phyloP scores from a whole-genome alignment of 1,139 yeast species.

The Protomyces lactucae-debilis region DNA sequence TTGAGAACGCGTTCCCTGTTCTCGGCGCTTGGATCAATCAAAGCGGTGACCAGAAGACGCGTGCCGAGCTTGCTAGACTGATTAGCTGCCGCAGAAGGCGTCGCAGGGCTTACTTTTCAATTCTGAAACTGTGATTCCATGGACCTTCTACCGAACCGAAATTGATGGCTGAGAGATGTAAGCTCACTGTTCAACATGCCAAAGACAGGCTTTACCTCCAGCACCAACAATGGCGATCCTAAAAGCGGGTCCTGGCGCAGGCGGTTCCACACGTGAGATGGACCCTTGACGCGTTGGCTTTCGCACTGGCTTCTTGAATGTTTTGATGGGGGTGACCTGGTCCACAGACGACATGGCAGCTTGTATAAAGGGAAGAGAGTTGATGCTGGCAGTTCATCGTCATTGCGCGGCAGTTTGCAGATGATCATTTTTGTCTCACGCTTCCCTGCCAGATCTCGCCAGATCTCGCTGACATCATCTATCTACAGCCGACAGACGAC shows the following conservation, averaged over 20 bases:
- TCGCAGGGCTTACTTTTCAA: constrained; percentile 19
- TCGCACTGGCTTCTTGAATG: constrained; percentile 23
- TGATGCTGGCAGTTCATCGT: too few species aligned
- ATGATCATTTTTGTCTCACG: too few species aligned
- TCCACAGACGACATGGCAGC: background rate
- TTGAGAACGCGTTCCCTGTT: constrained; percentile 30
- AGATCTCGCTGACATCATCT: too few species aligned
- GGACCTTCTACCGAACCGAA: constrained; percentile 34
- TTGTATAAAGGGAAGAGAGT: too few species aligned
- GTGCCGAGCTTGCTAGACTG: constrained; percentile 29
- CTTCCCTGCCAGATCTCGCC: too few species aligned
- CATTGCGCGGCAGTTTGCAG: too few species aligned
- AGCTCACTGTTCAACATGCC: too few species aligned
- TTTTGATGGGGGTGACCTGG: background rate
- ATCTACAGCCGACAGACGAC: too few species aligned
- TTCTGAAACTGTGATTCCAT: constrained; percentile 22
- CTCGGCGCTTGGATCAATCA: constrained; percentile 32
- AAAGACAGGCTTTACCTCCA: constrained; percentile 9
- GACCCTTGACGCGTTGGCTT: constrained; percentile 24
- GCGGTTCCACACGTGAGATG: constrained; percentile 22
- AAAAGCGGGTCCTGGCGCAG: constrained; percentile 26
- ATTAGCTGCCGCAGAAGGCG: too few species aligned
- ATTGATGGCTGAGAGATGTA: constrained; percentile 26
- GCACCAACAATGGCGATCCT: constrained; percentile 28
- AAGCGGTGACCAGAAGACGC: constrained; percentile 32